These are phyloP conservation scores for Pythium sukuiense DNA, from an alignment of 352 stramenopile species.

Conservation along the genomic window DNA sequence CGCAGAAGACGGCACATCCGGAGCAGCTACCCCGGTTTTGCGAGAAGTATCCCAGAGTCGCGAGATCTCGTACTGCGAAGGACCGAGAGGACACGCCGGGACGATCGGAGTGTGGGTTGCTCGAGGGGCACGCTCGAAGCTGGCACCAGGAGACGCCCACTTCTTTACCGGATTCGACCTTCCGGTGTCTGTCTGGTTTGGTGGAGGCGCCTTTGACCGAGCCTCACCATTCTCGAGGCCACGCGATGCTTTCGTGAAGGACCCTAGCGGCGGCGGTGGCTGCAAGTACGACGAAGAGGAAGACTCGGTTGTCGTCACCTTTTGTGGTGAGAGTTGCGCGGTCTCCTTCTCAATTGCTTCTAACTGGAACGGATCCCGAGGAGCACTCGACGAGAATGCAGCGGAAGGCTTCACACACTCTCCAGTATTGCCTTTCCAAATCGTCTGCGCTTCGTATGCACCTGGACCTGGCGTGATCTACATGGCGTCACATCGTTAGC, in stretches of 20 bases:
- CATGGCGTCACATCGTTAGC: background rate
- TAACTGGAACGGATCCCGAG: constrained; percentile 28
- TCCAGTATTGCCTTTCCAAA: constrained; percentile 18
- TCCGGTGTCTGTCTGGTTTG: background rate
- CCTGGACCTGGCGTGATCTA: constrained; percentile 53
- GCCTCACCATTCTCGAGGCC: background rate
- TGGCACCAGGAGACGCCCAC: background rate
- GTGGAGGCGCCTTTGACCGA: background rate
- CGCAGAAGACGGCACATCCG: constrained; percentile 33
- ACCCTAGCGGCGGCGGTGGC: constrained; percentile 14
- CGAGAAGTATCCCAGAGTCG: constrained; percentile 46
- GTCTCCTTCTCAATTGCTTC: constrained; percentile 2
- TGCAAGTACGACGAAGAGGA: background rate
- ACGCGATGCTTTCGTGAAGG: constrained; percentile 21
- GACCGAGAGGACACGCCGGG: constrained; percentile 15
- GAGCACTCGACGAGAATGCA: constrained; percentile 33
- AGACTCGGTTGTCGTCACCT: background rate
- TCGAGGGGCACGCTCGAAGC: constrained; percentile 19
- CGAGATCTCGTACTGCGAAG: constrained; percentile 43
- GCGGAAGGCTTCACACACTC: constrained; percentile 28
- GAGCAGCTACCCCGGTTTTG: constrained; percentile 4
- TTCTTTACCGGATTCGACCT: background rate
- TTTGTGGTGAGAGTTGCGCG: background rate
- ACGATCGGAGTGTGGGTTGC: constrained; percentile 6
- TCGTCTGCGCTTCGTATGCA: constrained; percentile 41